Evolutionary conservation across 179 eudicot species (phyloP).

Genomic region (Patellifolia procumbens): DNA sequence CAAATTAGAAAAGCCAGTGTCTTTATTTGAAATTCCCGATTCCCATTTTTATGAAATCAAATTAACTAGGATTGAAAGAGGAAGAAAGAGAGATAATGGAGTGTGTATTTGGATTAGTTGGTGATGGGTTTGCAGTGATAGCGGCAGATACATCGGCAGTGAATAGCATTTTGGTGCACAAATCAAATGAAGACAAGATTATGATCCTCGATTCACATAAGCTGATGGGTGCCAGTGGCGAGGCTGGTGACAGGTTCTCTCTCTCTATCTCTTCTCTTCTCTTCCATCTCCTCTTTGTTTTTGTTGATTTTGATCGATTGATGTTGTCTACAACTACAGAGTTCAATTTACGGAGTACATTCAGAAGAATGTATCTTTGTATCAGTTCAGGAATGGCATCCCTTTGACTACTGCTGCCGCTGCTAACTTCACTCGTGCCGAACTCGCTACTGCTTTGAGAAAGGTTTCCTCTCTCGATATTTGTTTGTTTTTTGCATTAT

Average conservation of each 20-base stretch:
- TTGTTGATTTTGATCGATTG: neutral
- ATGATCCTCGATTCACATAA: conserved; percentile 96
- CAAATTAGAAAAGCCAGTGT: neutral
- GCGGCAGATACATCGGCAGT: conserved; percentile 91
- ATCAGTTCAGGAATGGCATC: conserved; percentile 86
- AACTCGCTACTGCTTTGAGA: conserved; percentile 90
- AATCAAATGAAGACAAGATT: conserved; percentile 85
- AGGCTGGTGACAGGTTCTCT: conserved; percentile 78
- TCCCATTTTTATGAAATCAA: neutral
- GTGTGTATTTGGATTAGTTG: conserved; percentile 87
- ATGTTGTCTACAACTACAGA: conserved; percentile 40
- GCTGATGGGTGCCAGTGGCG: conserved; percentile 95
- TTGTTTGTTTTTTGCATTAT: neutral
- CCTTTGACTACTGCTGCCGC: conserved; percentile 91
- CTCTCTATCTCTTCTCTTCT: neutral
- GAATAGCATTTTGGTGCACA: conserved; percentile 83
- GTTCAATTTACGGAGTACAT: conserved; percentile 92
- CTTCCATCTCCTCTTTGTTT: neutral
- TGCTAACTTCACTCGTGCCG: conserved; percentile 91
- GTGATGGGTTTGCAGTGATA: conserved; percentile 75
- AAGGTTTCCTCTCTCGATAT: conserved; percentile 45
- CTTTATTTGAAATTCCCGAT: neutral
- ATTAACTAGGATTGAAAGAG: neutral
- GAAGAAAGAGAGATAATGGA: conserved; percentile 46
- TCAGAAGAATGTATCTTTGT: conserved; percentile 91